Percentiles rank a stretch among this genome's conserved stretches.
These are phyloP conservation scores for Alloascoidea africana DNA, from an alignment of 805 yeast species.

Conservation along the genomic window DNA sequence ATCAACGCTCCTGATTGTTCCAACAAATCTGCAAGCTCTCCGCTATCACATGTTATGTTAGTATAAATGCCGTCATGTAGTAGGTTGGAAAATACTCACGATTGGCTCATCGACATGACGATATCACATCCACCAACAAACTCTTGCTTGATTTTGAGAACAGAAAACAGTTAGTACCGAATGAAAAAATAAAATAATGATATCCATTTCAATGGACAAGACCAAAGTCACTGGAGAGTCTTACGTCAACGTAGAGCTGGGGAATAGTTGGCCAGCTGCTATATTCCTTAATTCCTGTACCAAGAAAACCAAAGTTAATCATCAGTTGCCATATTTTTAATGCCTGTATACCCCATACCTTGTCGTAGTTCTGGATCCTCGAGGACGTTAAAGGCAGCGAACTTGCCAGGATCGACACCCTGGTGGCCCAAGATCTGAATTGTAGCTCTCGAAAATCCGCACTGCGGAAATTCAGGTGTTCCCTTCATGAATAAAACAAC, in stretches of 20 bases:
- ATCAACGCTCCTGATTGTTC: constrained; percentile 69
- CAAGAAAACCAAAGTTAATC: no score
- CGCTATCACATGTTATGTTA: constrained; percentile 22
- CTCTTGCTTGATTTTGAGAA: constrained; percentile 34
- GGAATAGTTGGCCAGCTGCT: constrained; percentile 99
- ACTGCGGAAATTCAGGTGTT: constrained; percentile 93
- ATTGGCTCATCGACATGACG: constrained; percentile 75
- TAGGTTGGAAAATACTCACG: constrained; percentile 8
- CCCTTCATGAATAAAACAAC: constrained; percentile 98
- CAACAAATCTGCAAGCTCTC: constrained; percentile 78
- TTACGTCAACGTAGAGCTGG: constrained; percentile 66
- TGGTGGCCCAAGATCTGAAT: constrained; percentile 88
- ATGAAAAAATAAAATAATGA: constrained; percentile 1
- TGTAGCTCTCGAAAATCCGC: constrained; percentile 94
- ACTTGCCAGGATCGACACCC: constrained; percentile 92
- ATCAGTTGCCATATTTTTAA: no score
- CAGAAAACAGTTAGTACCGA: not conserved
- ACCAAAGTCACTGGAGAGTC: constrained; percentile 3
- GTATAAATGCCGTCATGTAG: not conserved
- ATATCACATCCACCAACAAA: constrained; percentile 98
- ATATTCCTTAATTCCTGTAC: constrained; percentile 70
- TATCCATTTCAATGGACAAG: not conserved
- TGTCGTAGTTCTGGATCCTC: constrained; percentile 90
- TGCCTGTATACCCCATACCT: constrained; percentile 19
- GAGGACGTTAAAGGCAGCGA: constrained; percentile 92